Percentiles rank a stretch among this genome's conserved stretches.
These are phyloP conservation scores for Hyaloscypha variabilis DNA, from an alignment of 495 filamentous ascomycete species.

Conservation along the genomic window DNA sequence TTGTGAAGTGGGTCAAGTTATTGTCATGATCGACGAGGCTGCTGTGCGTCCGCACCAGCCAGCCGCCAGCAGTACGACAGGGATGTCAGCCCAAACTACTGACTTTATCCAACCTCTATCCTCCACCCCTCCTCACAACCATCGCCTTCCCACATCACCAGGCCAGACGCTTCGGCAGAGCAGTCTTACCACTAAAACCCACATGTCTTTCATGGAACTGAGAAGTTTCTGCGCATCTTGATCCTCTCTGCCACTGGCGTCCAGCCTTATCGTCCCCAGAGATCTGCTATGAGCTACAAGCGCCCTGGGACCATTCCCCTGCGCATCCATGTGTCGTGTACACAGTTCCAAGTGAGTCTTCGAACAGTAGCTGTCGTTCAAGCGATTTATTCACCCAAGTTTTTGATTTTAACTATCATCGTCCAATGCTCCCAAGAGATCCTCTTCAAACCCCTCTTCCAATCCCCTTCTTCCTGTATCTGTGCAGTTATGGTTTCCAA, in stretches of 20 bases:
- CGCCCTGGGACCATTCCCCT: slow-evolving; percentile 1
- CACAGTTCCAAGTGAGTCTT: slow-evolving; percentile 10
- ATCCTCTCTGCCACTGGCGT: neutral
- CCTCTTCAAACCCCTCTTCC: neutral
- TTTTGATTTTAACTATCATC: neutral
- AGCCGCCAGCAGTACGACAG: too few relatives aligned
- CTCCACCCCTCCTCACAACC: too few relatives aligned
- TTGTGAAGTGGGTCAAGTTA: too few relatives aligned
- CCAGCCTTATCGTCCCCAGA: slow-evolving; percentile 8
- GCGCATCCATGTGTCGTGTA: slow-evolving; percentile 19
- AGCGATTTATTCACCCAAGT: neutral
- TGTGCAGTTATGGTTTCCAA: neutral
- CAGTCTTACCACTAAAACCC: neutral
- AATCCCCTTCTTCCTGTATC: neutral
- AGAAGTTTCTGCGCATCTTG: neutral
- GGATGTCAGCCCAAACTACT: too few relatives aligned
- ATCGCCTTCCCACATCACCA: neutral
- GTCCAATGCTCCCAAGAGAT: neutral
- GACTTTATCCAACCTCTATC: too few relatives aligned
- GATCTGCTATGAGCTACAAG: slow-evolving; percentile 22
- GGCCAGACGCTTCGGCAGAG: neutral
- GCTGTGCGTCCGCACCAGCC: too few relatives aligned
- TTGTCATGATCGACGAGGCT: too few relatives aligned
- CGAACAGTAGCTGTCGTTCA: neutral
- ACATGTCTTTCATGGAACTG: slow-evolving; percentile 16